A percentile compares a stretch with the other conserved stretches of the same genome.
These are phyloP conservation scores for Dothistroma pini DNA, from an alignment of 2,329 filamentous ascomycete genomes.

Conservation along the genomic window DNA sequence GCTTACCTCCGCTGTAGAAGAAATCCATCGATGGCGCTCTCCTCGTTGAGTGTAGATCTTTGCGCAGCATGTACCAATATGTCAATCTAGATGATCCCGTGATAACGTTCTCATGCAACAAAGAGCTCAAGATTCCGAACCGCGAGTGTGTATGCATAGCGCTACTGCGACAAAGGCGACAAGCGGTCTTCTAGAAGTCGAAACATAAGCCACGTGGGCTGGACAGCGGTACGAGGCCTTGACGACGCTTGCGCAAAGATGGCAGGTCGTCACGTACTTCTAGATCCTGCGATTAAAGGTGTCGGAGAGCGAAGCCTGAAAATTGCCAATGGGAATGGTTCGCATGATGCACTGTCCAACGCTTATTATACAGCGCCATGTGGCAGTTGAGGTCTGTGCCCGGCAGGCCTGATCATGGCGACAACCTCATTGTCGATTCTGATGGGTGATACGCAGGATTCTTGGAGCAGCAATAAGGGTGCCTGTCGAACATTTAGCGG, in stretches of 20 bases:
- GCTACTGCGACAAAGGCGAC: too few species aligned
- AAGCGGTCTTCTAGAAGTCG: too few species aligned
- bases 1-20: too few species aligned
- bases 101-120: too few species aligned
- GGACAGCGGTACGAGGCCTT: not conserved
- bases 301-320: not conserved
- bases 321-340: too few species aligned
- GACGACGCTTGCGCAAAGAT: not conserved
- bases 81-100: too few species aligned
- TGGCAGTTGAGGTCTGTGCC: not conserved
- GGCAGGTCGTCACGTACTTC: not conserved
- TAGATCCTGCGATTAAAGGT: not conserved
- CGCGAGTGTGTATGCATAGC: too few species aligned
- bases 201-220: too few species aligned
- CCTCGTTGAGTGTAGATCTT: too few species aligned
- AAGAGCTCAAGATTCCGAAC: too few species aligned
- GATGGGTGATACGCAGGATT: not conserved
- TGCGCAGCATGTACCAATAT: too few species aligned
- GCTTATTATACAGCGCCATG: not conserved
- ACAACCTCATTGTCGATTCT: not conserved
- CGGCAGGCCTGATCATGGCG: not conserved
- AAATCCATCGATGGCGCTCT: too few species aligned
- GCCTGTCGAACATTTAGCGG: not conserved
- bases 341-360: not conserved
- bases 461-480: not conserved